Evolutionary conservation across 768 basidiomycete genomes (phyloP).

Genomic region (Kwoniella newhampshirensis): DNA sequence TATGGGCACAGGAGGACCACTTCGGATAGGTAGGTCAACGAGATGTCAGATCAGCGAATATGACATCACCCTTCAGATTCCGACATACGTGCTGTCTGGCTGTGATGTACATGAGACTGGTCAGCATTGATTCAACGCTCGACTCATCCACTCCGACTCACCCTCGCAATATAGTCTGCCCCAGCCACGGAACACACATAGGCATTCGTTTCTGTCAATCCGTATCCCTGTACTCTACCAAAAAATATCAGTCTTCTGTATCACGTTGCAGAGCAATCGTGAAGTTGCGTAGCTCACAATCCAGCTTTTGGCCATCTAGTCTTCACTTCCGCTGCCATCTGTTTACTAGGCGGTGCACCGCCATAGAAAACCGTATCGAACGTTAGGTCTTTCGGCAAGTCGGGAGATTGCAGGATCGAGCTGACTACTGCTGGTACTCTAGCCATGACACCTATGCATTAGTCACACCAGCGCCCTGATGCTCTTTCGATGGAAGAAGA

Average conservation of each 20-base stretch:
- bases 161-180: slow-evolving; percentile 34
- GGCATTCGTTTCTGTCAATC: slow-evolving; percentile 48
- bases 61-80: no score
- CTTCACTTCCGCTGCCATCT: slow-evolving; percentile 41
- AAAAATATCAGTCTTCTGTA: not conserved
- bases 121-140: no score
- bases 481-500: not conserved
- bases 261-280: not conserved
- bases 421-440: slow-evolving; percentile 44
- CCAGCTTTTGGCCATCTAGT: slow-evolving; percentile 42
- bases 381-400: slow-evolving; percentile 18
- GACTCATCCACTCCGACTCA: slow-evolving; percentile 15
- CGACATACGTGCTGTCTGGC: slow-evolving; percentile 48
- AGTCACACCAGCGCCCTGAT: slow-evolving; percentile 3
- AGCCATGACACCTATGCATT: not conserved
- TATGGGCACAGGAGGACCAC: slow-evolving; percentile 45
- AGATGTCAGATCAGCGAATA: no score
- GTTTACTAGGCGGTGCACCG: slow-evolving; percentile 42
- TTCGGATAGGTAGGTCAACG: slow-evolving; percentile 1
- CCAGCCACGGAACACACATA: slow-evolving; percentile 48
- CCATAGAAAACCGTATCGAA: slow-evolving; percentile 49
- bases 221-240: slow-evolving; percentile 45
- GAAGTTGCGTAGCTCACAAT: slow-evolving; percentile 43
- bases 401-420: slow-evolving; percentile 34
- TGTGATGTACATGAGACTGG: slow-evolving; percentile 4